Base-by-base conservation (phyloP, 2,329 filamentous ascomycete genomes). In the Talaromyces funiculosus region DNA sequence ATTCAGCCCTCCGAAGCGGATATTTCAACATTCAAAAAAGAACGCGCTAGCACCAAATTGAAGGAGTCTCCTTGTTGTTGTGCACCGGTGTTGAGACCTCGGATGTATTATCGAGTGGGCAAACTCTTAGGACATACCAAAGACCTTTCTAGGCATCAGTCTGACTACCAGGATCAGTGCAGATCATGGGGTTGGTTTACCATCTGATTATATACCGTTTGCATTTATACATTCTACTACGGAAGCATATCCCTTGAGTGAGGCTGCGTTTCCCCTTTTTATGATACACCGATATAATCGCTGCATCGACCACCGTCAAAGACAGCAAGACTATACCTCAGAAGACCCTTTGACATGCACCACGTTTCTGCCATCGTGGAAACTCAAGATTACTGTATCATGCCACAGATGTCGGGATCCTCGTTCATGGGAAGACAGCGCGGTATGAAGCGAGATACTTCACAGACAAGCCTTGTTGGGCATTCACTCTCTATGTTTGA, bases 21-120 rank as follows among this genome's bases (percentile, higher is more conserved):
- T 53, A 20, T 22, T 35, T 29, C 29, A 31, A 8, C 35, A 6
- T 54, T 14, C 38, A 51, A 33, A 33, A 33, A 35, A 12, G 7
- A 51, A 51, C 10, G 24, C 33, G 43, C 45, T 53, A 57, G 29
- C 29, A 57, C 43, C 47, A 10, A 57, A 61, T 53, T 29, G 35
- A 20, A 49, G n/a, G 59, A 26, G 18, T 24, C 9, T 24, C 24
- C 40, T 47, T 40, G 16, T 49, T 29, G 18, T 56, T 42, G 59
- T 53, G 35, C 35, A 51, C 35, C 24, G 37, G n/a, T 16, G n/a
- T 20, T 57, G 24, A 35, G 20, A 18, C 22, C 6, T 57, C 43
- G 35, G 35, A 53, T 24, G 22, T 61, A 57, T 26, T 5, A 14
- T 51, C 26, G 47, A 51, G 45, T 20, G 45, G 33, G 18, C 29